Base-by-base conservation (phyloP, 148 eudicot species). In the Rhododendron griersonianum region DNA sequence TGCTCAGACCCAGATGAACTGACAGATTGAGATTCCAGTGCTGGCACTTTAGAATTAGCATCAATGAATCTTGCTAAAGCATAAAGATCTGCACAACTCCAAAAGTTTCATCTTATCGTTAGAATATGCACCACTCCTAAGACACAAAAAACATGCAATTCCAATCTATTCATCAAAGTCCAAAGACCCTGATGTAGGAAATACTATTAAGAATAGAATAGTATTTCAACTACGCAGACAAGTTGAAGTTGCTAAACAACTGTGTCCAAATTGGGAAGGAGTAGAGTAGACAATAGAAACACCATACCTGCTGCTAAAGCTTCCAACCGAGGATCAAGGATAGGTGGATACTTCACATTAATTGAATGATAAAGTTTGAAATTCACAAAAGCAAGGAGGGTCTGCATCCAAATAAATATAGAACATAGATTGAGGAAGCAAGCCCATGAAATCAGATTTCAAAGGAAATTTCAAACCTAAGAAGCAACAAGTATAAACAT, bases 281-380 rank as follows among this genome's bases (percentile, higher is more conserved):
- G 39, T 50, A 57, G 53, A 80, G 30, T 35, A 88, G 59, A 53
- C 41, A 23, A 37, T 23, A 30, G 14, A 44, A 78, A 67, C 85
- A 77, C 18, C 81, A 83, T 87, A 94, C 98, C 98, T 88, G 93
- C 98, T 83, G 98, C 98, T 85, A 93, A 89, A 88, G 98, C 95
- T 94, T 97, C 98, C 85, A 97, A 75, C 14, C 93, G 95, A 88
- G 95, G 89, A 87, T 97, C 98, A 75, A 97, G 98, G 81, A 94
- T 91, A 39, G 98, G 98, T 75, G 99, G 99, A 89, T 97, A 97
- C 71, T 91, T 93, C 88, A 94, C 93, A 87, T 93, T 89, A 45
- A 97, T 91, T 41, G 95, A 93, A 57, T 92, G 93, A 85, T 93
- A 97, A 14, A 95, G 94, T 89, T 87, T 91, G 87, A 87, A 92